phyloP scores from a whole-genome alignment of 306 rosid genomes.

The Carpinus fangiana region DNA sequence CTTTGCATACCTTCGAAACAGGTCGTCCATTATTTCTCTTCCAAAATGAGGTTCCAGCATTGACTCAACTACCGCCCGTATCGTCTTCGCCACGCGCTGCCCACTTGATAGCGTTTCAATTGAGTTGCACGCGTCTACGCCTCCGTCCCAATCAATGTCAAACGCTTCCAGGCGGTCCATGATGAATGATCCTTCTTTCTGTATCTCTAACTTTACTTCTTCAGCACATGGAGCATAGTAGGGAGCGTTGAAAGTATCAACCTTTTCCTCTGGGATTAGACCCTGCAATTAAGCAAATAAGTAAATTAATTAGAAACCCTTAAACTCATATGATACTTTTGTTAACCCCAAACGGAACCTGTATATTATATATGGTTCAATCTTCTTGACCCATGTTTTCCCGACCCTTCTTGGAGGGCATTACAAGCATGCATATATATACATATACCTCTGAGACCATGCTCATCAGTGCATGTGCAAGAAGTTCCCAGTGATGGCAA shows the following conservation, averaged over 20 bases:
- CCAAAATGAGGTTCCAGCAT: slow-evolving; percentile 72
- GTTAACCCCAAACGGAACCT: too few species aligned
- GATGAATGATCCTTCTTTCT: slow-evolving; percentile 67
- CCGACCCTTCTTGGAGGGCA: too few species aligned
- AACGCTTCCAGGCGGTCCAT: slow-evolving; percentile 39
- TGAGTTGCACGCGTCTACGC: not conserved
- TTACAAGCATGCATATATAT: too few species aligned
- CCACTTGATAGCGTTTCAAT: slow-evolving; percentile 31
- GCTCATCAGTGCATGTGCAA: slow-evolving; percentile 54
- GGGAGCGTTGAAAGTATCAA: slow-evolving; percentile 73
- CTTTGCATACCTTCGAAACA: slow-evolving; percentile 40
- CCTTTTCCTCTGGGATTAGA: slow-evolving; percentile 56
- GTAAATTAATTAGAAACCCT: not conserved
- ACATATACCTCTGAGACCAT: slow-evolving; percentile 53
- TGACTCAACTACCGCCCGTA: slow-evolving; percentile 76
- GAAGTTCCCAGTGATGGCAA: slow-evolving; percentile 70
- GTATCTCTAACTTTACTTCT: slow-evolving; percentile 44
- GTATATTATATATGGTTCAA: too few species aligned
- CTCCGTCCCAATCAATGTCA: slow-evolving; percentile 64
- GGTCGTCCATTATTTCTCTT: slow-evolving; percentile 42
- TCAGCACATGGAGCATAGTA: slow-evolving; percentile 70
- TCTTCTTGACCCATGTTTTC: too few species aligned
- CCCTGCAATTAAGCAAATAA: slow-evolving; percentile 33
- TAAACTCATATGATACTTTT: not conserved
- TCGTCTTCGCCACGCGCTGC: slow-evolving; percentile 42